These are phyloP conservation scores for Epithemia pelagica DNA, from an alignment of 108 stramenopile genomes.

Conservation along the genomic window DNA sequence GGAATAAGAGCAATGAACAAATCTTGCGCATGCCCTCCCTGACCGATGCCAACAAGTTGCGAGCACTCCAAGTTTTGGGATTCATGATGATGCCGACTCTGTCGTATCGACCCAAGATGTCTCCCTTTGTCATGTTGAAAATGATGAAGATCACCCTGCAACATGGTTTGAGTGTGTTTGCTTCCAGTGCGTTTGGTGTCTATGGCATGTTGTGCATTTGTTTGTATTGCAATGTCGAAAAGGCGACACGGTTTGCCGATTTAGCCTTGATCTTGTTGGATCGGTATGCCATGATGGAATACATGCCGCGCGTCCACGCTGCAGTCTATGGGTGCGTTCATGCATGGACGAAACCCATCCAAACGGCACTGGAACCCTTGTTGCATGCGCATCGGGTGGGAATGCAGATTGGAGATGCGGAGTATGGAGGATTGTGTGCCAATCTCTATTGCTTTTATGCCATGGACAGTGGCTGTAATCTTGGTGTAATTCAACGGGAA, in stretches of 20 bases:
- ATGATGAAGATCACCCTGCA: conserved; percentile 36
- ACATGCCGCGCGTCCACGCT: conserved; percentile 17
- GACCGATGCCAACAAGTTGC: conserved; percentile 13
- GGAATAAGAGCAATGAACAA: conserved; percentile 18
- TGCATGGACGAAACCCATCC: conserved; percentile 6
- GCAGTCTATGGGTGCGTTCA: conserved; percentile 25
- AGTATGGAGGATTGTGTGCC: conserved; percentile 20
- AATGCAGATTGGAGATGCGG: conserved; percentile 22
- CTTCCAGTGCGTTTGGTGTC: conserved; percentile 34
- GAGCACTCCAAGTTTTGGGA: conserved; percentile 29
- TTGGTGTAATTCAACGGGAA: neutral
- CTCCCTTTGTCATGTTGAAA: conserved; percentile 20
- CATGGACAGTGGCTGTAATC: neutral
- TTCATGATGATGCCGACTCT: conserved; percentile 15
- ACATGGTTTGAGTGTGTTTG: conserved; percentile 26
- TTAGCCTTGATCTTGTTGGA: conserved; percentile 28
- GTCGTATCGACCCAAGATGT: conserved; percentile 13
- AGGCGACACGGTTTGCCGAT: conserved; percentile 32
- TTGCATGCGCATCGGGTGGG: conserved; percentile 19
- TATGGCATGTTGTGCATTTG: conserved; percentile 33
- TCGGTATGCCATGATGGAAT: conserved; percentile 20
- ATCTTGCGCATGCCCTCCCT: conserved; percentile 21
- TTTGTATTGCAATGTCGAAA: conserved; percentile 11
- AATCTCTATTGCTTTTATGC: conserved; percentile 6
- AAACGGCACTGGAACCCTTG: conserved; percentile 15